Conservation (phyloP, 345 rosid genomes). For the Anacardium occidentale region DNA sequence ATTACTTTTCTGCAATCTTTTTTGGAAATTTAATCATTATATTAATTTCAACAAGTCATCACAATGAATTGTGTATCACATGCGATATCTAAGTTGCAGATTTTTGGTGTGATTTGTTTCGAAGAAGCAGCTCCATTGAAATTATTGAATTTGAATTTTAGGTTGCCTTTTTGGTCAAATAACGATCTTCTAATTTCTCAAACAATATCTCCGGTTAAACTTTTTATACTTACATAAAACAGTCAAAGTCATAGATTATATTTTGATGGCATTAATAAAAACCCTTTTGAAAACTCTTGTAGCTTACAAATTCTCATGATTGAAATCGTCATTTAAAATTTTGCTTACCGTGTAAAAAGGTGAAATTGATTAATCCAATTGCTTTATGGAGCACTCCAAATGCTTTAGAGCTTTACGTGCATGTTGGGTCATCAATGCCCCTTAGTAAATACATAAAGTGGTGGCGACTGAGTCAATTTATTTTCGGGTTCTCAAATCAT, state of each 20-base stretch:
- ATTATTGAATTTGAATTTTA: not conserved
- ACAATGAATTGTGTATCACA: not conserved
- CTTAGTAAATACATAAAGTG: constrained; percentile 13
- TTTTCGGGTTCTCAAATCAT: constrained; percentile 33
- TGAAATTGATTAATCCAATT: not conserved
- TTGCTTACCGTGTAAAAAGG: not conserved
- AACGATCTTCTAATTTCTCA: not conserved
- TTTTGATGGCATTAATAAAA: not conserved
- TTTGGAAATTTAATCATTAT: not conserved
- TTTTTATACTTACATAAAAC: constrained; percentile 2
- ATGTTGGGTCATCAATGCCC: constrained; percentile 9
- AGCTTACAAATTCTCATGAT: constrained; percentile 10
- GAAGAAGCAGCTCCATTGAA: not conserved
- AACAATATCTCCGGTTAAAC: not conserved
- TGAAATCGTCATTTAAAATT: constrained; percentile 5
- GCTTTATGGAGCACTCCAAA: constrained; percentile 21
- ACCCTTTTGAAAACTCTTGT: constrained; percentile 5
- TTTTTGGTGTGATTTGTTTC: not conserved
- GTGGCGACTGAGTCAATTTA: constrained; percentile 10
- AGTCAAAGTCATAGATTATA: constrained; percentile 33
- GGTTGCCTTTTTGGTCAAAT: constrained; percentile 16
- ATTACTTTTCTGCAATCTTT: no score
- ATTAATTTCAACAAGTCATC: no score
- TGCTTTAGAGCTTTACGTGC: constrained; percentile 13
- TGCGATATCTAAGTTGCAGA: not conserved